Evolutionary conservation across 108 stramenopile species (phyloP).

Genomic region (Cylindrotheca fusiformis): DNA sequence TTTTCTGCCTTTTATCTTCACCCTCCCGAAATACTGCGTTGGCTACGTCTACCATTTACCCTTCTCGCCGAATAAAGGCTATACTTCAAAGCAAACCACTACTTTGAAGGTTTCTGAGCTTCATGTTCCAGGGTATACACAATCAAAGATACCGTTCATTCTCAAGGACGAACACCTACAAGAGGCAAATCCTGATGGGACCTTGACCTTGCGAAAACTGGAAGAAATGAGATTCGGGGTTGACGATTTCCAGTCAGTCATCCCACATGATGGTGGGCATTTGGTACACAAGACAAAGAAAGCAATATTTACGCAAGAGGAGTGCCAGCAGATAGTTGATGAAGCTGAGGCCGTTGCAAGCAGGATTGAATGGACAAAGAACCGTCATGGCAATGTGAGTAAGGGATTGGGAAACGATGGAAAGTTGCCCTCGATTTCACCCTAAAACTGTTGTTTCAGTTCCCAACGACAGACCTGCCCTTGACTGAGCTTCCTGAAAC

Average conservation of each 20-base stretch:
- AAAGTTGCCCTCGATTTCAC: too few species aligned
- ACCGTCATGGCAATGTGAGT: constrained; percentile 15
- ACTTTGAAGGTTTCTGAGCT: constrained; percentile 42
- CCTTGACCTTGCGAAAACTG: neutral
- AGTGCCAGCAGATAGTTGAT: constrained; percentile 44
- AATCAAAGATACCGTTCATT: constrained; percentile 47
- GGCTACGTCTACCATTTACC: too few species aligned
- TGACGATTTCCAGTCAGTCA: constrained; percentile 25
- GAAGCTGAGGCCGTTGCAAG: constrained; percentile 42
- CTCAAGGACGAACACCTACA: constrained; percentile 12
- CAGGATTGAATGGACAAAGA: constrained; percentile 28
- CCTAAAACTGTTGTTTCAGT: too few species aligned
- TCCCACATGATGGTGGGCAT: constrained; percentile 35
- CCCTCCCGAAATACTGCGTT: too few species aligned
- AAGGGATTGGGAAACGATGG: neutral
- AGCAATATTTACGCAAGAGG: constrained; percentile 30
- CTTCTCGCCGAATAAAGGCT: too few species aligned
- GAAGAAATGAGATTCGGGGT: neutral
- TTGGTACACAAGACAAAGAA: constrained; percentile 40
- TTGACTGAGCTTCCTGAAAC: constrained; percentile 50
- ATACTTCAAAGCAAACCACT: constrained; percentile 2
- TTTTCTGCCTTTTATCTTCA: too few species aligned
- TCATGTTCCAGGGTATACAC: constrained; percentile 46
- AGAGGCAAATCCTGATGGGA: neutral
- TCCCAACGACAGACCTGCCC: constrained; percentile 62